A percentile compares a stretch with the other conserved stretches of the same genome.
Evolutionary conservation across 2,329 filamentous ascomycete genomes (phyloP).

Genomic region (Pseudofabraea citricarpa): DNA sequence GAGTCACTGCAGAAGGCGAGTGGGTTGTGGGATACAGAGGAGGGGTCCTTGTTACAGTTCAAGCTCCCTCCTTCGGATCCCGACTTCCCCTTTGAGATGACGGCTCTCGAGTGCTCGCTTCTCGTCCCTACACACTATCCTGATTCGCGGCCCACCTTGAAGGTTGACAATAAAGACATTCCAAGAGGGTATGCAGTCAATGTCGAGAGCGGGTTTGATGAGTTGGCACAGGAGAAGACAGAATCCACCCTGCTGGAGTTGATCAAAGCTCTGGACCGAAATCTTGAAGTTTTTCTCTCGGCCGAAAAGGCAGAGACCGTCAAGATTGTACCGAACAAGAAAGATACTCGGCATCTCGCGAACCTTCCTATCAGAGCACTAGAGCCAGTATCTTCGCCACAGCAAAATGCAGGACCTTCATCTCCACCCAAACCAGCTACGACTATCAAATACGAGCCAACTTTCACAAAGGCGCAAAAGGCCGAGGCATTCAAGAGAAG

Average conservation of each 20-base stretch:
- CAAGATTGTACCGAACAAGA: constrained; percentile 49
- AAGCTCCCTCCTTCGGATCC: constrained; percentile 70
- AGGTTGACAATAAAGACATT: constrained; percentile 65
- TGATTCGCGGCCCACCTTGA: constrained; percentile 48
- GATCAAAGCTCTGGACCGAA: constrained; percentile 66
- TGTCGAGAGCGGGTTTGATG: constrained; percentile 69
- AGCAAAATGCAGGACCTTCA: constrained; percentile 4
- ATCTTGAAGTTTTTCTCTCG: constrained; percentile 65
- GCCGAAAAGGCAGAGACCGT: constrained; percentile 68
- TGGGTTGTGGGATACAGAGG: constrained; percentile 19
- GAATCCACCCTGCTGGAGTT: constrained; percentile 58
- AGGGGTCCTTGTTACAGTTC: constrained; percentile 53
- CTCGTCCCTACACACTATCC: constrained; percentile 63
- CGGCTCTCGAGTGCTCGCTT: constrained; percentile 62
- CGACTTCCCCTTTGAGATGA: constrained; percentile 76
- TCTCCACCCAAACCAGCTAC: constrained; percentile 3
- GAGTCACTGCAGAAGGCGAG: constrained; percentile 28
- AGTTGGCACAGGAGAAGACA: constrained; percentile 50
- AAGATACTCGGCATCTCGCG: constrained; percentile 28
- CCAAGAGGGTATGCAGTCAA: constrained; percentile 70
- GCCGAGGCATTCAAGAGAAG: constrained; percentile 57
- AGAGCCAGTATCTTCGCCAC: constrained; percentile 9
- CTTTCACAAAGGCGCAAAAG: constrained; percentile 55
- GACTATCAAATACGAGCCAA: constrained; percentile 7
- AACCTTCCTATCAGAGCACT: constrained; percentile 18